phyloP scores from a whole-genome alignment of 345 rosid species.

The Moringa oleifera region DNA sequence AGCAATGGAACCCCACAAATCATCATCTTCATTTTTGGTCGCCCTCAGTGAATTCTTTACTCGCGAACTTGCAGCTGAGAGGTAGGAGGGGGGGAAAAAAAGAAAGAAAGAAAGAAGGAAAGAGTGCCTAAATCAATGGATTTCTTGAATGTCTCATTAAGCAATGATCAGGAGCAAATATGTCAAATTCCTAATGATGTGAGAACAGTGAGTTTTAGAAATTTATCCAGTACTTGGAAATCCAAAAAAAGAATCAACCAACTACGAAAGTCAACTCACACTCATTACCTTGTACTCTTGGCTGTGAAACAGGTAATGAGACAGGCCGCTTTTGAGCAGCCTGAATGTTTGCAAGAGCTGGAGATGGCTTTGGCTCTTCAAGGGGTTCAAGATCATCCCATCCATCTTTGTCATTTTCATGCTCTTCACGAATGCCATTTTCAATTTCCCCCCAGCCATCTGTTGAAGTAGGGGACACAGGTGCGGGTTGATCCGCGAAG shows the following conservation, averaged over 20 bases:
- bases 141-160: too few relatives aligned
- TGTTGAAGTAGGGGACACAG: slow-evolving; percentile 83
- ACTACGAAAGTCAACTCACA: background rate
- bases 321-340: slow-evolving; percentile 92
- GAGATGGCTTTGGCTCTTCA: slow-evolving; percentile 79
- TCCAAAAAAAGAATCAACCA: background rate
- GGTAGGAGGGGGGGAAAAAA: background rate
- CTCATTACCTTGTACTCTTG: slow-evolving; percentile 60
- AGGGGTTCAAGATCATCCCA: slow-evolving; percentile 98
- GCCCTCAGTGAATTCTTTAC: slow-evolving; percentile 49
- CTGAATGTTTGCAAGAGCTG: slow-evolving; percentile 76
- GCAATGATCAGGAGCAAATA: background rate
- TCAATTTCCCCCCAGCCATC: slow-evolving; percentile 99
- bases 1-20: slow-evolving; percentile 96
- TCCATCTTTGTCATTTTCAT: slow-evolving; percentile 82
- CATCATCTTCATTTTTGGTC: slow-evolving; percentile 62
- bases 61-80: slow-evolving; percentile 53
- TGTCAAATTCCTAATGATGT: background rate
- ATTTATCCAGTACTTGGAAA: too few relatives aligned
- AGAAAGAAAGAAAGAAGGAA: background rate
- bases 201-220: too few relatives aligned
- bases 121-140: too few relatives aligned
- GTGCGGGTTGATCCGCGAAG: slow-evolving; percentile 66
- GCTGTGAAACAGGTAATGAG: slow-evolving; percentile 49
- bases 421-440: slow-evolving; percentile 70